These are phyloP conservation scores for Ganoderma lingzhi DNA, from an alignment of 1,284 basidiomycete species.

Conservation along the genomic window DNA sequence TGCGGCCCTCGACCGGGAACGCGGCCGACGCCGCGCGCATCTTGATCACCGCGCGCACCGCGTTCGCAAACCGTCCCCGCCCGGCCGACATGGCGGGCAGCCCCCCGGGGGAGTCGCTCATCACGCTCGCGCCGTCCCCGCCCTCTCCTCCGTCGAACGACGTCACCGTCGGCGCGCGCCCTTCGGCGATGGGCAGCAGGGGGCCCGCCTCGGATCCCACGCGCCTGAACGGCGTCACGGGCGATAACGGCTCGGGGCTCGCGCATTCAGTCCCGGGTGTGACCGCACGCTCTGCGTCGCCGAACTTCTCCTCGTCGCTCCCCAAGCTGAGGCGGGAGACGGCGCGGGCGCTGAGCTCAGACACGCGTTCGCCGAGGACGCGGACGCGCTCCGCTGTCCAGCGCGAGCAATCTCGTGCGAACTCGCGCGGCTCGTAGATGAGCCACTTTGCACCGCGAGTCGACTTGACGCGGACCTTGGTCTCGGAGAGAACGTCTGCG, in stretches of 20 bases:
- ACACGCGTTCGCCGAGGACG: constrained; percentile 32
- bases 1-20: constrained; percentile 37
- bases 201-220: constrained; percentile 30
- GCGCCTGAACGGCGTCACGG: constrained; percentile 20
- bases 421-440: constrained; percentile 38
- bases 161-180: constrained; percentile 31
- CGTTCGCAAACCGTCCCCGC: constrained; percentile 48
- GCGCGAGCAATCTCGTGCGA: constrained; percentile 32
- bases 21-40: constrained; percentile 47
- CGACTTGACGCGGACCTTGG: constrained; percentile 41
- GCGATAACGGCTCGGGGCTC: constrained; percentile 41
- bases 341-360: constrained; percentile 17
- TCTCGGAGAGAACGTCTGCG: constrained; percentile 63
- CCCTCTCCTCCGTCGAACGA: constrained; percentile 38
- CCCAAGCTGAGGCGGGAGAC: constrained; percentile 24
- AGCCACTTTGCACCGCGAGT: constrained; percentile 47
- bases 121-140: constrained; percentile 27
- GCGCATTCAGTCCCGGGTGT: constrained; percentile 26
- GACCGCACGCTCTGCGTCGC: constrained; percentile 29
- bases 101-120: neutral
- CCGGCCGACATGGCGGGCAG: constrained; percentile 27
- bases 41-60: constrained; percentile 59
- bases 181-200: constrained; percentile 34
- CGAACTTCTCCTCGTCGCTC: constrained; percentile 25
- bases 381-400: constrained; percentile 34